These are phyloP conservation scores for Dictyostelium purpureum DNA, from an alignment of 78 protist species.

Conservation along the genomic window DNA sequence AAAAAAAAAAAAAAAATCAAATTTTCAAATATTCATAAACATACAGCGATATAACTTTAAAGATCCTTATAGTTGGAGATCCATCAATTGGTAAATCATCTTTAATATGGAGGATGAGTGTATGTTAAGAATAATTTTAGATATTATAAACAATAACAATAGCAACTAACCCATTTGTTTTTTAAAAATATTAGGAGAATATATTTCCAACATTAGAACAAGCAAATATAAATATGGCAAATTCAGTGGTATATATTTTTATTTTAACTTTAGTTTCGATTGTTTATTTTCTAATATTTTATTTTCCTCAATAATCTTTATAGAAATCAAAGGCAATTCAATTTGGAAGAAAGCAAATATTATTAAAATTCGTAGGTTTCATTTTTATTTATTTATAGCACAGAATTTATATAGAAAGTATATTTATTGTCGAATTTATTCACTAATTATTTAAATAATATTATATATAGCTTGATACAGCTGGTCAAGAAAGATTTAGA, in stretches of 20 bases:
- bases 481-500: conserved; percentile 98
- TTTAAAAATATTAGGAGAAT: conserved; percentile 11
- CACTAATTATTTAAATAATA: not conserved
- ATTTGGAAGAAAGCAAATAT: conserved; percentile 65
- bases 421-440: not conserved
- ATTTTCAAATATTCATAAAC: not conserved
- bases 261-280: not conserved
- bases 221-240: conserved; percentile 45
- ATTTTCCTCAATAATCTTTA: not conserved
- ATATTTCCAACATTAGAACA: conserved; percentile 50
- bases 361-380: conserved; percentile 51
- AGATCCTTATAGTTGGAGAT: conserved; percentile 51
- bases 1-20: not conserved
- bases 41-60: conserved; percentile 45
- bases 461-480: conserved; percentile 77
- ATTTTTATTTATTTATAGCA: not conserved
- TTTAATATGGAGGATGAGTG: conserved; percentile 61
- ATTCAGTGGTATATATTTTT: conserved; percentile 13
- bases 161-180: too few species aligned
- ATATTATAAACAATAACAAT: too few species aligned
- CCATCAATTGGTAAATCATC: conserved; percentile 65
- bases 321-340: conserved; percentile 73
- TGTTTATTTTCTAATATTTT: not conserved
- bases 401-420: not conserved
- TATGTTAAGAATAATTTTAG: not conserved